Base-by-base conservation (phyloP, 305 asterid genomes). In the Solanum aculeatissimum region DNA sequence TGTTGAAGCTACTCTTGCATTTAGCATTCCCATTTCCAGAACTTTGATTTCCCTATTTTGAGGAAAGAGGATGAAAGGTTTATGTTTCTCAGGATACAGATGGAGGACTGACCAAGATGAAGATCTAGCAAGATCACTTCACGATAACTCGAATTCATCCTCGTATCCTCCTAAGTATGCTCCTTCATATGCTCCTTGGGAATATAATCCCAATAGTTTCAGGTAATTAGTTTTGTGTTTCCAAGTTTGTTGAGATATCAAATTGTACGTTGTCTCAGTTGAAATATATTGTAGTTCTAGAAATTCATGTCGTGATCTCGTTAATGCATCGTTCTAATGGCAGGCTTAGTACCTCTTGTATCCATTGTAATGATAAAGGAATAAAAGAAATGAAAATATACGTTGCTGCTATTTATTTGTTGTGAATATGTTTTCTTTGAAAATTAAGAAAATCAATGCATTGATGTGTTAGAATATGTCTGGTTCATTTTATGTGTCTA, bases 51-150 rank as follows among this genome's bases (percentile, higher is more conserved):
- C 4, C 15, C 32, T 55, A 4, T 23, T 35, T 53, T 29, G 68
- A 43, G 42, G 71, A 9, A 7, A 7, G 47, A 66, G 25, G 23
- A 32, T 72, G 27, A 84, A 86, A 54, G 54, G 82, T 49, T 82
- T 70, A 29, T 25, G 35, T 66, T 75, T 54, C 83, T 78, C 92
- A 93, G 99, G 99, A 62, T 90, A 89, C 84, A 87, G 91, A 84
- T 90, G 96, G 97, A 83, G 85, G 81, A 84, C 92, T 13, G 89
- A 88, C 75, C 89, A 72, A 25, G 94, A 91, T 70, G 85, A 70
- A 38, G 96, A 92, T 88, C 87, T 86, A 83, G 86, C 90, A 55
- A 89, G 94, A 88, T 84, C 93, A n/a, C 89, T 80, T 86, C 94
- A 86, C 10, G 97, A 91, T 87, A 88, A 88, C 86, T 86, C 85